Base-by-base conservation (phyloP, 805 yeast genomes). In the Kluyveromyces dobzhanskii region DNA sequence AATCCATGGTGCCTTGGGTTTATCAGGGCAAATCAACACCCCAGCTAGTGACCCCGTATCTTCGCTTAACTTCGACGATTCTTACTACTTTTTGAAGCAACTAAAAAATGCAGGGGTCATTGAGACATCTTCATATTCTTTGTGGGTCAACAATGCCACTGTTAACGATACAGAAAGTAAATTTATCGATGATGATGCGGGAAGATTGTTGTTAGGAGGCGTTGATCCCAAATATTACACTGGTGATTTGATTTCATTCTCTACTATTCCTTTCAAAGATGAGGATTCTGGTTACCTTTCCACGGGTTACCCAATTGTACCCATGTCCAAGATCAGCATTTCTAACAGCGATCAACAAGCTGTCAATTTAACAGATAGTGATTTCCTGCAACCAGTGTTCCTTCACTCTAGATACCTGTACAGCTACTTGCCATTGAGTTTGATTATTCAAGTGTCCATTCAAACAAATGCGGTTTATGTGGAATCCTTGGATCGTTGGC, bases 401-500 rank as follows among this genome's bases (percentile, higher is more conserved):
- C 51, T 82, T 16, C 86, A 81, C 51, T 62, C 84, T 1, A 64
- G 85, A 40, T 62, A 69, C 30, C 44, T 57, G 9, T 71, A 59
- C 53, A 67, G 66, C 21, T 71, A 64, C 51, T 54, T 83, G 26
- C 90, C 90, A 0, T 59, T 70, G 30, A 69, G 71, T 33, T 53
- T 74, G 4, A 62, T 83, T 30, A 66, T 82, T 37, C 74, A 73
- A 47, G 57, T 83, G 23, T 85, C 88, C 0, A 66, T 81, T 18
- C 88, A 83, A 57, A 61, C 79, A 29, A 78, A 78, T 50, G 90
- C 90, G 0, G 72, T 67, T 45, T 83, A 74, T 52, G 67, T 72
- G 3, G 54, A 60, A 3, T 62, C 64, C 4, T 50, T 66, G 5
- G 64, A 62, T 17, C 50, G 69, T 13, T 83, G 90, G 90, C 49